Evolutionary conservation across 257 asterid genomes (phyloP).

Genomic region (Capsicum baccatum): DNA sequence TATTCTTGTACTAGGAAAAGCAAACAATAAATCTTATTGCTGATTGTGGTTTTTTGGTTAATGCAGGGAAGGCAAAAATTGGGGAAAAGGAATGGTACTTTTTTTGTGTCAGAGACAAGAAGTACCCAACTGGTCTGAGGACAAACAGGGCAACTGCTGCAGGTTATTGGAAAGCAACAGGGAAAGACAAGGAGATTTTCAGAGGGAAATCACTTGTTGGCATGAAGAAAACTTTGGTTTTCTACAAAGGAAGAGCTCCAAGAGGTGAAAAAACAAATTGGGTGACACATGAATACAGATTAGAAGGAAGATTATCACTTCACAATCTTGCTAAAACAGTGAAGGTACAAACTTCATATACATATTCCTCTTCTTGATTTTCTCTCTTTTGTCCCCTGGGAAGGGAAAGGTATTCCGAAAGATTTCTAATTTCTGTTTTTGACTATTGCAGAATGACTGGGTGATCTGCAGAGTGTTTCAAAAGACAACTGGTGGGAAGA

Average conservation of each 20-base stretch:
- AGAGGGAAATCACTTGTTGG: constrained; percentile 62
- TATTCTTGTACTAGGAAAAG: background rate
- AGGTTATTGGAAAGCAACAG: constrained; percentile 92
- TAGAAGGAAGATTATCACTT: constrained; percentile 60
- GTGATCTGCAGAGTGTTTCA: constrained; percentile 90
- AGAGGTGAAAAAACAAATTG: constrained; percentile 73
- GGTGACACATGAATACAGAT: constrained; percentile 78
- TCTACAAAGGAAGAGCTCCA: constrained; percentile 83
- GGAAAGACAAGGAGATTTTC: constrained; percentile 73
- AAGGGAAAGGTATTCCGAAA: too few relatives aligned
- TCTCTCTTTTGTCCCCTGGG: background rate
- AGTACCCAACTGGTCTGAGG: constrained; percentile 78
- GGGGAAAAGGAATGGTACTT: constrained; percentile 90
- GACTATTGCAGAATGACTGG: constrained; percentile 72
- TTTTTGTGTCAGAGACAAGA: constrained; percentile 75
- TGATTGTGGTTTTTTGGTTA: background rate
- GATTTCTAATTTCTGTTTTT: background rate
- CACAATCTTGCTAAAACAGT: constrained; percentile 46
- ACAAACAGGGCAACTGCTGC: constrained; percentile 79
- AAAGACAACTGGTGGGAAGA: constrained; percentile 78
- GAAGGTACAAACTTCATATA: constrained; percentile 44
- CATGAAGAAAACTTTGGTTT: constrained; percentile 80
- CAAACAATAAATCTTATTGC: background rate
- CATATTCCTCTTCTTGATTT: background rate
- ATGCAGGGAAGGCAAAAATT: constrained; percentile 66